Percentiles rank a stretch among this genome's conserved stretches.
phyloP scores from a whole-genome alignment of 768 basidiomycete species.

The Rhodotorula sphaerocarpa region DNA sequence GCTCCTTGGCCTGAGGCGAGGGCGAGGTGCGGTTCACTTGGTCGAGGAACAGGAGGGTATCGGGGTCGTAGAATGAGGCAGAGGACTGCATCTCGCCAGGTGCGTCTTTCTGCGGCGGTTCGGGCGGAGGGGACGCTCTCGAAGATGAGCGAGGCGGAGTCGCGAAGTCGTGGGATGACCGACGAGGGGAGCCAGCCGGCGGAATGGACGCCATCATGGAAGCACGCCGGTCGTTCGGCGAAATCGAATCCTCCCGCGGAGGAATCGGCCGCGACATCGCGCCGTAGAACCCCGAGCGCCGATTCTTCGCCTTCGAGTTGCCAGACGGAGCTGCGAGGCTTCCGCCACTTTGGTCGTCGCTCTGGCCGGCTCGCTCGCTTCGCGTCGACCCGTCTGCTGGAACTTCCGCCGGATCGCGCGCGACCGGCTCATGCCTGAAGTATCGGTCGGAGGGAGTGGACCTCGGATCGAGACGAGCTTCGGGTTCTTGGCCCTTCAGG shows the following conservation, averaged over 20 bases:
- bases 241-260: neutral
- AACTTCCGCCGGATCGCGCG: no score
- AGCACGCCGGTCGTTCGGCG: no score
- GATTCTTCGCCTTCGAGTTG: slow-evolving; percentile 25
- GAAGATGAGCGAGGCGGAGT: neutral
- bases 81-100: slow-evolving; percentile 21
- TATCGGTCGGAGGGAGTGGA: no score
- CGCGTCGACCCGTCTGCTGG: no score
- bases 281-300: slow-evolving; percentile 40
- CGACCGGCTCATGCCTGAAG: no score
- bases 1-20: slow-evolving; percentile 8
- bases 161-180: no score
- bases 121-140: neutral
- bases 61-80: slow-evolving; percentile 68
- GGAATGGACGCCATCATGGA: no score
- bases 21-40: slow-evolving; percentile 29
- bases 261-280: neutral
- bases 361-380: no score
- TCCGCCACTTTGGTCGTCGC: no score
- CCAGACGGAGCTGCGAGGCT: neutral
- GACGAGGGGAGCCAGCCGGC: no score
- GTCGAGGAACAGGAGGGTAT: slow-evolving; percentile 54
- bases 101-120: neutral
- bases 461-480: no score
- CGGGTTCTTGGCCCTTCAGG: no score